Evolutionary conservation across 352 stramenopile genomes (phyloP), one percentile per base, ranked within the genome.

Genomic region (Globisporangium nagaii): DNA sequence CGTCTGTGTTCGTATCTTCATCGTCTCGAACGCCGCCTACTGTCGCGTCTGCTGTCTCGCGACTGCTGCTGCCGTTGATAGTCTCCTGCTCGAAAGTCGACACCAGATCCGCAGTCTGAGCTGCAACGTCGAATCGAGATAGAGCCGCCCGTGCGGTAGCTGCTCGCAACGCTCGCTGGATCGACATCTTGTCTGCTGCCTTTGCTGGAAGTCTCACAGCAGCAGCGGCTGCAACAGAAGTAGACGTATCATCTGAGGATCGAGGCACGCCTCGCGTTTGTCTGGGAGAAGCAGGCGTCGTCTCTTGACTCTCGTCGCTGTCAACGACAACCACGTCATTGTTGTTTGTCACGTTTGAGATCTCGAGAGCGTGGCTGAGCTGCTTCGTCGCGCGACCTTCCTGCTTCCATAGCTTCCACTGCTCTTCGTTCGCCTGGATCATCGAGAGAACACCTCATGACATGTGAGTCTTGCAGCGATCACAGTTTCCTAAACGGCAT

Each of bases 391-490:
- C 32, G 17, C 32, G 22, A 27, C 61, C 56, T 4, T 46, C 45
- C 36, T 82, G 68, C 46, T 90, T 91, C 78, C 75, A 90, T 24
- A 69, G 48, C 48, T 78, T 81, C 53, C 86, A 89, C 2, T 84
- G 56, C 39, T 84, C 72, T 63, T 87, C 73, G 45, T 93, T 91
- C 24, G 63, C 64, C 80, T 93, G 55, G 6, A 31, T 44, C 7
- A 54, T n/a, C 15, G n/a, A 1, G 1, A 35, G 1, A 44, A 28
- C 56, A 28, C 19, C 41, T 44, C n/a, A n/a, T n/a, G n/a, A n/a
- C n/a, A n/a, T n/a, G n/a, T n/a, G n/a, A n/a, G n/a, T n/a, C n/a
- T n/a, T n/a, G n/a, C n/a, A n/a, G n/a, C n/a, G n/a, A n/a, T n/a
- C n/a, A n/a, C n/a, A n/a, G n/a, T n/a, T n/a, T n/a, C n/a, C 6